Percentiles rank a stretch among this genome's conserved stretches.
phyloP scores from a whole-genome alignment of 73 alveolate species.

The Paramecium primaurelia region DNA sequence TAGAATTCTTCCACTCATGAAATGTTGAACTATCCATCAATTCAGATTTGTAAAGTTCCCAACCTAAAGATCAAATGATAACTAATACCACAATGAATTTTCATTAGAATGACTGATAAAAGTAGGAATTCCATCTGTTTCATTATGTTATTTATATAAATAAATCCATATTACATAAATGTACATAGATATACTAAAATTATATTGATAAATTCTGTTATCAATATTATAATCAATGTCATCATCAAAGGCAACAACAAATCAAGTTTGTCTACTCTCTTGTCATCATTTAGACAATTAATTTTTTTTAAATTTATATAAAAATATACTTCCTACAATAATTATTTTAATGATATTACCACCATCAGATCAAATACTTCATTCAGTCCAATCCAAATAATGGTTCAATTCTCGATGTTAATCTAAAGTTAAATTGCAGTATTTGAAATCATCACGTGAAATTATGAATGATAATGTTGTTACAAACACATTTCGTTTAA shows the following conservation, averaged over 20 bases:
- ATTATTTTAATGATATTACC: background rate
- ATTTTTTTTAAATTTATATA: background rate
- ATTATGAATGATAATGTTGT: background rate
- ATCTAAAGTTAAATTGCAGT: background rate
- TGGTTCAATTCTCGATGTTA: background rate
- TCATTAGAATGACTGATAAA: background rate
- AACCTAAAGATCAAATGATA: background rate
- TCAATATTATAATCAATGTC: background rate
- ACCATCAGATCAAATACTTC: background rate
- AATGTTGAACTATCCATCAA: background rate
- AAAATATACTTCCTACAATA: background rate
- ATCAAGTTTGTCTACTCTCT: background rate
- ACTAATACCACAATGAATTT: background rate
- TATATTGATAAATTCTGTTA: background rate
- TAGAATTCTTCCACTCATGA: background rate
- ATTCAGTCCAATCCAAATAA: background rate
- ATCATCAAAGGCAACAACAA: background rate
- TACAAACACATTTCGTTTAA: background rate
- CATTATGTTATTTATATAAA: background rate
- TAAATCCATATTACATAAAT: conserved; percentile 3
- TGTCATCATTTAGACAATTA: background rate
- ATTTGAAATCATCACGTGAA: background rate
- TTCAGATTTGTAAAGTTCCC: background rate
- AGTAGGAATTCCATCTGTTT: background rate
- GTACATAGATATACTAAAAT: background rate